Evolutionary conservation across 257 asterid genomes (phyloP).

Genomic region (Buddleja alternifolia): DNA sequence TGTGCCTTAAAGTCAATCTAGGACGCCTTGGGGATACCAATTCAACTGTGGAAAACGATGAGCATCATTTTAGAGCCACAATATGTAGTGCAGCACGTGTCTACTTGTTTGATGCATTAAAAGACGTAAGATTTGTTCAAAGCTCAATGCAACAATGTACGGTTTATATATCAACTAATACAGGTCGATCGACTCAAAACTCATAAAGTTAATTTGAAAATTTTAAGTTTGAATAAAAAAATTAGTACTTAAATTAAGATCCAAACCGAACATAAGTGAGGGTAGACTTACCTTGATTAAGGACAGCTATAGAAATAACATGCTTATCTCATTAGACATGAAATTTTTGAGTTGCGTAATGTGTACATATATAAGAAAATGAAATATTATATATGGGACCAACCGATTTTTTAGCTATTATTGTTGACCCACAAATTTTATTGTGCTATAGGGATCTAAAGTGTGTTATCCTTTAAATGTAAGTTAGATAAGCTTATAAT

Average conservation of each 20-base stretch:
- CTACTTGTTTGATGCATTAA: constrained; percentile 30
- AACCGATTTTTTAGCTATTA: background rate
- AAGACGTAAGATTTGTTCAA: constrained; percentile 12
- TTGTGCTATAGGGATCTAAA: constrained; percentile 15
- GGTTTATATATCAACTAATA: too few relatives aligned
- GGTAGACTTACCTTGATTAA: too few relatives aligned
- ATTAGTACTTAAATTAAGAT: too few relatives aligned
- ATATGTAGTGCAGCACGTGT: constrained; percentile 38
- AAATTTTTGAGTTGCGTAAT: background rate
- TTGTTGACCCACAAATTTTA: constrained; percentile 11
- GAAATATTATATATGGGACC: background rate
- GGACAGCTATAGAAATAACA: background rate
- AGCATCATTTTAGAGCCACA: constrained; percentile 30
- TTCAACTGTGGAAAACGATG: constrained; percentile 34
- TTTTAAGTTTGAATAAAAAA: too few relatives aligned
- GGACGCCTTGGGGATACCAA: constrained; percentile 21
- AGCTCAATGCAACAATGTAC: too few relatives aligned
- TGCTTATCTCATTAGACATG: background rate
- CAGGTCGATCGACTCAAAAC: too few relatives aligned
- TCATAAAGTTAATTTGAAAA: too few relatives aligned
- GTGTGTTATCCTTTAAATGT: constrained; percentile 35
- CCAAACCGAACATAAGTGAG: too few relatives aligned
- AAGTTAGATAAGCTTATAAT: background rate
- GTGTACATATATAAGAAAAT: background rate
- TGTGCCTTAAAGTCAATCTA: constrained; percentile 28